Conservation (phyloP, 768 basidiomycete species). For the Paxillus involutus region DNA sequence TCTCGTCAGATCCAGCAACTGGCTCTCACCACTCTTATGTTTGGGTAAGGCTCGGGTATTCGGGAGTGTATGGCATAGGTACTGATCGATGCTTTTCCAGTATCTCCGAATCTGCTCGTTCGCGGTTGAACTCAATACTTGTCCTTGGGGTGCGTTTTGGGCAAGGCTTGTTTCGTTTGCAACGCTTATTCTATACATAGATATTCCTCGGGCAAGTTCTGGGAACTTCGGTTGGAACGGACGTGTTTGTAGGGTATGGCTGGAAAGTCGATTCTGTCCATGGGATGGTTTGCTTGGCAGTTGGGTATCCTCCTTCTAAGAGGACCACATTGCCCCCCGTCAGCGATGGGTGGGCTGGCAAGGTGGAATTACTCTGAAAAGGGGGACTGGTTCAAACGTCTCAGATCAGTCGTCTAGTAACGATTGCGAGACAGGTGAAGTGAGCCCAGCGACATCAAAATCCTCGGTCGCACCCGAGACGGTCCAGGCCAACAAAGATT, state of each 20-base stretch:
- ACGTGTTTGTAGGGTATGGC: slow-evolving; percentile 64
- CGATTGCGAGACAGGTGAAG: slow-evolving; percentile 6
- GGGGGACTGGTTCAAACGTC: neutral
- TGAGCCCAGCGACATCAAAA: neutral
- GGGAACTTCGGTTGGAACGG: slow-evolving; percentile 71
- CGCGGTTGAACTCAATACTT: slow-evolving; percentile 71
- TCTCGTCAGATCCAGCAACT: slow-evolving; percentile 71
- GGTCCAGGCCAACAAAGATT: neutral
- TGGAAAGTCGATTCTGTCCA: slow-evolving; percentile 59
- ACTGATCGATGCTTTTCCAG: slow-evolving; percentile 10
- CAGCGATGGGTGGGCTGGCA: slow-evolving; percentile 54
- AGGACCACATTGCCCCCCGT: slow-evolving; percentile 52
- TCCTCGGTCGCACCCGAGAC: neutral
- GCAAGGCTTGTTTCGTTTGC: neutral
- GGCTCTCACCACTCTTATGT: slow-evolving; percentile 57
- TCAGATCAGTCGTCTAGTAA: neutral
- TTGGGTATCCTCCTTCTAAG: slow-evolving; percentile 57
- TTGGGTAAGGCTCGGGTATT: slow-evolving; percentile 26
- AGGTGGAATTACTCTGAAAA: neutral
- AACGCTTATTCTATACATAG: slow-evolving; percentile 9
- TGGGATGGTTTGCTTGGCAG: slow-evolving; percentile 58
- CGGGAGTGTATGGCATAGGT: slow-evolving; percentile 4
- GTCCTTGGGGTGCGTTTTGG: slow-evolving; percentile 54
- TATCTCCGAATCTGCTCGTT: slow-evolving; percentile 46
- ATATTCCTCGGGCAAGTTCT: slow-evolving; percentile 78